These are phyloP conservation scores for Triangularia verruculosa DNA, from an alignment of 2,329 filamentous ascomycete species.

Conservation along the genomic window DNA sequence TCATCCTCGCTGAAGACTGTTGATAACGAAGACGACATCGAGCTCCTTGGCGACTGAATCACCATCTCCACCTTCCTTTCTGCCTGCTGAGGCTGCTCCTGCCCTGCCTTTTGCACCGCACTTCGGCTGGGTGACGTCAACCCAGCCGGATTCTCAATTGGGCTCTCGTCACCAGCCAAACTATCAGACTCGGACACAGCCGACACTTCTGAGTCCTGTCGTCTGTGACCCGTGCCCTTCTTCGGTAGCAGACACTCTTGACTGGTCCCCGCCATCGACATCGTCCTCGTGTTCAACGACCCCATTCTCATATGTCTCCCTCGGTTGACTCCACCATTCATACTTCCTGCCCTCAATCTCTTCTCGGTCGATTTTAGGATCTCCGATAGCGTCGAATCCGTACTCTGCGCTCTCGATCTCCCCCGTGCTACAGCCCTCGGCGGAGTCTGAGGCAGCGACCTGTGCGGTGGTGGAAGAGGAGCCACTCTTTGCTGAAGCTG, in stretches of 20 bases:
- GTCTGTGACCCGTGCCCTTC: slow-evolving; percentile 24
- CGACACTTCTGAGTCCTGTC: slow-evolving; percentile 35
- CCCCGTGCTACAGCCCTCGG: slow-evolving; percentile 23
- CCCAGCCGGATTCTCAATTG: slow-evolving; percentile 37
- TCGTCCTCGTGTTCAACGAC: neutral
- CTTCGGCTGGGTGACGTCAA: slow-evolving; percentile 44
- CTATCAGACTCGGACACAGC: slow-evolving; percentile 41
- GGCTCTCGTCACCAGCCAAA: slow-evolving; percentile 37
- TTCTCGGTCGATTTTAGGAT: slow-evolving; percentile 54
- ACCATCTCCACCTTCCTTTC: slow-evolving; percentile 14
- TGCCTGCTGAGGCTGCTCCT: slow-evolving; percentile 9
- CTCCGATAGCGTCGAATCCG: slow-evolving; percentile 49
- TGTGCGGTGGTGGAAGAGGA: neutral
- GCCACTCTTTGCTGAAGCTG: neutral
- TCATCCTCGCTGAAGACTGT: slow-evolving; percentile 57
- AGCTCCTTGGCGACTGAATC: slow-evolving; percentile 39
- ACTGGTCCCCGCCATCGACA: slow-evolving; percentile 10
- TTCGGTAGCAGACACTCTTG: slow-evolving; percentile 12
- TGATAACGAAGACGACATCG: slow-evolving; percentile 52
- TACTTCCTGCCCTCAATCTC: slow-evolving; percentile 38
- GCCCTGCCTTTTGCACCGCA: neutral
- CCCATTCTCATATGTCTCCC: slow-evolving; percentile 29
- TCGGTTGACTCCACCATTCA: neutral
- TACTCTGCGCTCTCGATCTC: slow-evolving; percentile 29
- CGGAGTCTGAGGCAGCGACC: slow-evolving; percentile 24